These are phyloP conservation scores for Xerocomellus intermedius DNA, from an alignment of 768 basidiomycete species.

Conservation along the genomic window DNA sequence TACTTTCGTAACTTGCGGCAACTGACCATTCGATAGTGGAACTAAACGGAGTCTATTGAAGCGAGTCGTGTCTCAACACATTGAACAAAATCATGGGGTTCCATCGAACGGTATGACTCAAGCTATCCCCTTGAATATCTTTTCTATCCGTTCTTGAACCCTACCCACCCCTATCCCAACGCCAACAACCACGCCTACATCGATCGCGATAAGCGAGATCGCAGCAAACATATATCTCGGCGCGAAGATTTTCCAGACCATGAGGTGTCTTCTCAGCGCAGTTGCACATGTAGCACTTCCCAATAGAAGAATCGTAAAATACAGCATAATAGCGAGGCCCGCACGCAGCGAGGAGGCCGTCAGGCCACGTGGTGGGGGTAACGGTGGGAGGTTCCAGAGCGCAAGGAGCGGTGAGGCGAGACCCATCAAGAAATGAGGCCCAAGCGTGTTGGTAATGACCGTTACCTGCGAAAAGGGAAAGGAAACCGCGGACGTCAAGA, in stretches of 20 bases:
- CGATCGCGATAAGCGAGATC: conserved; percentile 63
- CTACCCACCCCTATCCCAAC: conserved; percentile 22
- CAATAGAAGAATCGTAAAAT: conserved; percentile 62
- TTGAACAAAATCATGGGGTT: neutral
- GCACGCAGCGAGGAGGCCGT: conserved; percentile 47
- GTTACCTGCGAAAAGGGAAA: conserved; percentile 77
- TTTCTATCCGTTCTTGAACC: conserved; percentile 22
- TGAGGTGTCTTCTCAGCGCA: conserved; percentile 77
- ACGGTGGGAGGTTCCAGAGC: conserved; percentile 81
- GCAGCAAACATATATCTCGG: conserved; percentile 88
- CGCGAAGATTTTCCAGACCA: conserved; percentile 99
- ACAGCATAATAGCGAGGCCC: conserved; percentile 63
- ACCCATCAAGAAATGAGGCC: conserved; percentile 64
- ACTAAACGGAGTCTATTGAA: neutral
- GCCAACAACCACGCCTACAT: conserved; percentile 47
- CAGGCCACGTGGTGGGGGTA: conserved; percentile 31
- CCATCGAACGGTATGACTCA: conserved; percentile 2
- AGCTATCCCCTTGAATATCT: conserved; percentile 16
- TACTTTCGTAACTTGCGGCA: neutral
- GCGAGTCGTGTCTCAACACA: no score
- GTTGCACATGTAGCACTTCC: conserved; percentile 74
- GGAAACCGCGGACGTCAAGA: conserved; percentile 64
- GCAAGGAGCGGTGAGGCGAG: conserved; percentile 70
- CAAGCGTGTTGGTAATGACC: conserved; percentile 74
- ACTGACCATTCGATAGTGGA: neutral